phyloP scores from a whole-genome alignment of 768 basidiomycete species.

The Gelatoporia subvermispora region DNA sequence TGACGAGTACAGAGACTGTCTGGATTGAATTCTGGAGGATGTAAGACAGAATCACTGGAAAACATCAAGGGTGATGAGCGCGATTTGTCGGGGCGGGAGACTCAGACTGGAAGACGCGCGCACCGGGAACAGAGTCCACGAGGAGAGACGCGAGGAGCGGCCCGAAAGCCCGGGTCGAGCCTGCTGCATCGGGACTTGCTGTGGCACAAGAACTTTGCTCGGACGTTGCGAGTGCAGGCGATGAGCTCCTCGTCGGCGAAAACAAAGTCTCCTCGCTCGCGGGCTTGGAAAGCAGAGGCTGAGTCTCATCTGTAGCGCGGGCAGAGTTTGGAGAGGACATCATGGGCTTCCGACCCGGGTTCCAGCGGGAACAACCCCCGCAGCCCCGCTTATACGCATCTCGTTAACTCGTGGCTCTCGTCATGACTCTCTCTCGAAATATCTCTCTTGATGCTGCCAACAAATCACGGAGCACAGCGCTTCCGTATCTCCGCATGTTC shows the following conservation, averaged over 20 bases:
- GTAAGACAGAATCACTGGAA: slow-evolving; percentile 62
- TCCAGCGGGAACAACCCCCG: too few species aligned
- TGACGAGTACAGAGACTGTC: slow-evolving; percentile 57
- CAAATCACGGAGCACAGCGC: too few species aligned
- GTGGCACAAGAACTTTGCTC: slow-evolving; percentile 3
- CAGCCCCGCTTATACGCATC: too few species aligned
- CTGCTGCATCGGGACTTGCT: slow-evolving; percentile 11
- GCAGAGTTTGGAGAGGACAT: not conserved
- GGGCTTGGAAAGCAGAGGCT: slow-evolving; percentile 11
- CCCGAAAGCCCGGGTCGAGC: slow-evolving; percentile 9
- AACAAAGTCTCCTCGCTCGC: not conserved
- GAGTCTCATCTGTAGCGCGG: slow-evolving; percentile 9
- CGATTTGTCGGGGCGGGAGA: not conserved
- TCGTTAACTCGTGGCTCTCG: slow-evolving; percentile 1
- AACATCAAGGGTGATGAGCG: not conserved
- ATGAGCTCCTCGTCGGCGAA: slow-evolving; percentile 6
- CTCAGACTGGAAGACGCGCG: slow-evolving; percentile 8
- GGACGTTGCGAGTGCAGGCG: slow-evolving; percentile 6
- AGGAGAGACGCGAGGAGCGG: slow-evolving; percentile 44
- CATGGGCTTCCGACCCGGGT: not conserved
- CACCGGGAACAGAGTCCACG: slow-evolving; percentile 56
- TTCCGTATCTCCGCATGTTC: too few species aligned
- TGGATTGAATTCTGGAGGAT: slow-evolving; percentile 72
- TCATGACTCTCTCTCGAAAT: not conserved
- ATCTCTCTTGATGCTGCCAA: too few species aligned